Base-by-base conservation (phyloP, 352 stramenopile genomes). In the Thraustochytrium sp. region DNA sequence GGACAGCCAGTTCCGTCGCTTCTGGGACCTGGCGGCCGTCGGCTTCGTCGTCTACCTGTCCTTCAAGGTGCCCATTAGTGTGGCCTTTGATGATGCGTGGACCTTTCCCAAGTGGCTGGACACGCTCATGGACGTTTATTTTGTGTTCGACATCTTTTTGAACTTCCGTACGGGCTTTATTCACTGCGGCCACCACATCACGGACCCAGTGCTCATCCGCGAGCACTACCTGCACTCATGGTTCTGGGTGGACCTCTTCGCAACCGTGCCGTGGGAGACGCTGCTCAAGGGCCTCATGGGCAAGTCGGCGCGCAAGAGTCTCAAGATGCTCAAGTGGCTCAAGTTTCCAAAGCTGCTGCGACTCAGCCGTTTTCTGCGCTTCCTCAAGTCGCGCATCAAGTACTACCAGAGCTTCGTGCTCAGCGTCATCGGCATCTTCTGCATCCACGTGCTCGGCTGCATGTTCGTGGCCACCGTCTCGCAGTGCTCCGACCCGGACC, bases 91-190 rank as follows among this genome's bases (percentile, higher is more conserved):
- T 31, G 55, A 61, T 38, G 65, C 46, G 37, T 86, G 82, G 82
- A 68, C 37, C 29, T 76, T 84, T 11, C 59, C 82, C 0, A 46
- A 53, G 23, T 34, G 37, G 54, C 21, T 86, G 8, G 74, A 86
- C 29, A 59, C 23, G 2, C 29, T 77, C 29, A 76, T 86, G 44
- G 82, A 86, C 53, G 29, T 84, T 2, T 84, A 76, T 49, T 86
- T 86, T 42, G 40, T 84, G 16, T 13, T 36, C 13, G 82, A 85
- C 72, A 84, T 85, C 38, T 2, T 85, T 21, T 42, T 85, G 29
- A 85, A 85, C 46, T 85, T 85, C 63, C 68, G 68, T 2, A 85
- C 82, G 13, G 68, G 51, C n/a, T 83, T 68, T 42, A 26, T 85
- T 8, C 48, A 84, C 34, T 55, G 65, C 42, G 82, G 82, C 9